A percentile compares a stretch with the other conserved stretches of the same genome.
Conservation (phyloP, 139 green algal genomes). For the Tetradesmus lagerheimii region DNA sequence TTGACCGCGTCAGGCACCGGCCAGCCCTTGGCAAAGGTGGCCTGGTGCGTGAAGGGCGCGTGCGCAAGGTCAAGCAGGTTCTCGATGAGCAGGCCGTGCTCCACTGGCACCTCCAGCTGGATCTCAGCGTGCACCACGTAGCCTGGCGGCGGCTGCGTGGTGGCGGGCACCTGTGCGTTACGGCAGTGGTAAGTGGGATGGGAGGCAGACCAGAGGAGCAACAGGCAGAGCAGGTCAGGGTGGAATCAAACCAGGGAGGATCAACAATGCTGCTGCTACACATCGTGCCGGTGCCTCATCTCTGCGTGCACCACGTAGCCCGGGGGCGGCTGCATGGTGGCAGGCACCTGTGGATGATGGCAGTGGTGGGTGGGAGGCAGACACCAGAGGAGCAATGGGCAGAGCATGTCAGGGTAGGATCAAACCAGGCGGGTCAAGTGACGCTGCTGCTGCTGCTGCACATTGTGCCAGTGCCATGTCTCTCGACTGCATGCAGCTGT, state of each 20-base stretch:
- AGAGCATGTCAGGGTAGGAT: too few species aligned
- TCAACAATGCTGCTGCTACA: too few species aligned
- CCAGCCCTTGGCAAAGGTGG: slow-evolving; percentile 98
- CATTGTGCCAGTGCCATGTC: too few species aligned
- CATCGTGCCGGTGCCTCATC: too few species aligned
- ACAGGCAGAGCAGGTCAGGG: too few species aligned
- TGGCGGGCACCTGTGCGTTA: slow-evolving; percentile 63
- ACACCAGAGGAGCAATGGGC: neutral
- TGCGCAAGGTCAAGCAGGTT: slow-evolving; percentile 99
- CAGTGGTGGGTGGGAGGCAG: neutral
- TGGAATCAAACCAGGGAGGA: too few species aligned
- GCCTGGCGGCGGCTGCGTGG: slow-evolving; percentile 70
- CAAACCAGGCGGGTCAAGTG: too few species aligned
- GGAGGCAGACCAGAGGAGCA: too few species aligned
- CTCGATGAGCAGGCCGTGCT: slow-evolving; percentile 98
- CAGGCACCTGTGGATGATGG: slow-evolving; percentile 51
- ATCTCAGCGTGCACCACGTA: slow-evolving; percentile 93
- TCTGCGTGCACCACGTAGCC: slow-evolving; percentile 92
- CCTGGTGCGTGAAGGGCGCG: slow-evolving; percentile 98
- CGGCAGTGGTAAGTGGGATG: too few species aligned
- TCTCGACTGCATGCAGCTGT: too few species aligned
- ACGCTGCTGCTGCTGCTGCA: neutral
- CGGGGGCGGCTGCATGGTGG: slow-evolving; percentile 66
- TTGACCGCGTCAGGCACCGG: slow-evolving; percentile 93
- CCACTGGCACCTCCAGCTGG: slow-evolving; percentile 95